Percentiles rank a stretch among this genome's conserved stretches.
These are phyloP conservation scores for Pholiota conissans DNA, from an alignment of 768 basidiomycete genomes.

Conservation along the genomic window DNA sequence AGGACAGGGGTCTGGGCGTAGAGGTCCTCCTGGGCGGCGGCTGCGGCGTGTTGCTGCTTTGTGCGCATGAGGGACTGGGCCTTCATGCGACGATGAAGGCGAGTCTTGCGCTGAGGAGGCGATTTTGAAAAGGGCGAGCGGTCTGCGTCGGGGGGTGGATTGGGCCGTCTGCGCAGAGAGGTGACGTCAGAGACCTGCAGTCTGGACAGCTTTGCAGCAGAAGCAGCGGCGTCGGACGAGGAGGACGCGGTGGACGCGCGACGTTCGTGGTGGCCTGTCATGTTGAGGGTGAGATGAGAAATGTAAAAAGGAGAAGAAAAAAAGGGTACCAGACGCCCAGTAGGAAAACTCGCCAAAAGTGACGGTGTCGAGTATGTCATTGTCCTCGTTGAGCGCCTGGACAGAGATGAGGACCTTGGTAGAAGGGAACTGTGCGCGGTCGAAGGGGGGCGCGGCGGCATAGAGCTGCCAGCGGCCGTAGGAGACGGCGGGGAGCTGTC, in stretches of 20 bases:
- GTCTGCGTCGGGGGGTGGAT: slow-evolving; percentile 40
- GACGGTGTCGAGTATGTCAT: slow-evolving; percentile 59
- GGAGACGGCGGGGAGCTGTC: slow-evolving; percentile 44
- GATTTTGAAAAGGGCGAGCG: slow-evolving; percentile 24
- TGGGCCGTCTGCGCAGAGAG: slow-evolving; percentile 38
- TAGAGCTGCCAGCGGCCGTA: slow-evolving; percentile 66
- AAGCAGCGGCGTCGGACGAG: background rate
- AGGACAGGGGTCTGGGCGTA: slow-evolving; percentile 57
- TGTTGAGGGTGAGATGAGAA: slow-evolving; percentile 7
- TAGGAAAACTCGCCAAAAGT: slow-evolving; percentile 76
- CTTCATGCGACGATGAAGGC: slow-evolving; percentile 44
- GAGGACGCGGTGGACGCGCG: slow-evolving; percentile 17
- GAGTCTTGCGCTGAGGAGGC: slow-evolving; percentile 31
- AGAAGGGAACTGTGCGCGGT: slow-evolving; percentile 38
- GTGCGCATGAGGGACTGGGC: slow-evolving; percentile 43
- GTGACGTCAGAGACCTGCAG: slow-evolving; percentile 30
- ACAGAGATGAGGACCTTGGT: slow-evolving; percentile 56
- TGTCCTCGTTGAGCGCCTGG: slow-evolving; percentile 58
- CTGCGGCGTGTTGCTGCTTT: slow-evolving; percentile 32
- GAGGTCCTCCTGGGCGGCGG: slow-evolving; percentile 40
- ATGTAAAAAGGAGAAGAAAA: slow-evolving; percentile 13
- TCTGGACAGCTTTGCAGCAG: slow-evolving; percentile 32
- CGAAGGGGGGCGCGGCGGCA: slow-evolving; percentile 58
- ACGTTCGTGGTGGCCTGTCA: slow-evolving; percentile 15
- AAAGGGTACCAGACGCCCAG: slow-evolving; percentile 46